Percentiles rank a stretch among this genome's conserved stretches.
Evolutionary conservation across 768 basidiomycete genomes (phyloP).

Genomic region (Mycena rosella): DNA sequence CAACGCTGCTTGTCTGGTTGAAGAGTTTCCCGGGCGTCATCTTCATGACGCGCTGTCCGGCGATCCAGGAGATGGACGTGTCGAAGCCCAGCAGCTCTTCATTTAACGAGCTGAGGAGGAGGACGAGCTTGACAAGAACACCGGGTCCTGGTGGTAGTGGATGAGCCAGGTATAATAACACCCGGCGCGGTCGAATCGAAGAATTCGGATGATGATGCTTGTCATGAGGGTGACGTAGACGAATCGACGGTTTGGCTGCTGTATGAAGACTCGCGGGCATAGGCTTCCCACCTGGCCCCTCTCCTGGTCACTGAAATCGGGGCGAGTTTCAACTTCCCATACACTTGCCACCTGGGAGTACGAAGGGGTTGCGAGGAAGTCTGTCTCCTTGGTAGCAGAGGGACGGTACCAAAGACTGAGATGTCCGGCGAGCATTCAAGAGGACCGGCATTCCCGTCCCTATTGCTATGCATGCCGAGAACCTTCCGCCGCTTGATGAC

Average conservation of each 20-base stretch:
- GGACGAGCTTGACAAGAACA: constrained; percentile 39
- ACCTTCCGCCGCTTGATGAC: neutral
- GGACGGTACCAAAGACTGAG: constrained; percentile 13
- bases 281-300: too few species aligned
- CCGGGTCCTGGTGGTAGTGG: constrained; percentile 37
- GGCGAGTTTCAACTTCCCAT: too few species aligned
- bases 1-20: neutral
- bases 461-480: neutral
- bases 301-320: too few species aligned
- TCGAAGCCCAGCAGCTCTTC: constrained; percentile 41
- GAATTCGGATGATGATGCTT: constrained; percentile 19
- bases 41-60: constrained; percentile 17
- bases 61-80: constrained; percentile 39
- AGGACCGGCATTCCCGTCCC: neutral
- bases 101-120: constrained; percentile 35
- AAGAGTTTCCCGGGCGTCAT: neutral
- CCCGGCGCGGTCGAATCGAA: constrained; percentile 42
- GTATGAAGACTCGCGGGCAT: too few species aligned
- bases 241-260: too few species aligned
- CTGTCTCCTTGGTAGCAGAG: neutral
- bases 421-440: constrained; percentile 23
- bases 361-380: neutral
- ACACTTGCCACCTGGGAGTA: neutral
- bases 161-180: constrained; percentile 17
- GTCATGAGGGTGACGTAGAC: constrained; percentile 38